Conservation (phyloP, 202 grass and related monocot species). For the Cymbopogon flexuosus region DNA sequence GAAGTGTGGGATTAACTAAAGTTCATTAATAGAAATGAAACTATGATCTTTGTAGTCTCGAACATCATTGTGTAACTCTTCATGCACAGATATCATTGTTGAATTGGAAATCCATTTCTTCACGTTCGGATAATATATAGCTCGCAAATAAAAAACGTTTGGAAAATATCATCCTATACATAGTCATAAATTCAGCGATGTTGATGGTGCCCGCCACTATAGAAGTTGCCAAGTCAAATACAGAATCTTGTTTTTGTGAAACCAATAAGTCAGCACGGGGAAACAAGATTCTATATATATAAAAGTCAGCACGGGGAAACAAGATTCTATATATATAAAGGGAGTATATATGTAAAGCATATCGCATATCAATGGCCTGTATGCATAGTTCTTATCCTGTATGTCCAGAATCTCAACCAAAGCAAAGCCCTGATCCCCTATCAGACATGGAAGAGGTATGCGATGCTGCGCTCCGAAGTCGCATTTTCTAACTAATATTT, state of each 20-base stretch:
- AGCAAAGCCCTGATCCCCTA: slow-evolving; percentile 26
- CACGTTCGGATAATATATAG: slow-evolving; percentile 6
- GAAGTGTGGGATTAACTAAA: background rate
- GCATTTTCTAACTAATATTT: slow-evolving; percentile 18
- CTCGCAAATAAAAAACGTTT: background rate
- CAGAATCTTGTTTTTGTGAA: slow-evolving; percentile 18
- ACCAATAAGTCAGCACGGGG: slow-evolving; percentile 14
- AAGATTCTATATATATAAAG: background rate
- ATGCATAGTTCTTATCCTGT: slow-evolving; percentile 30
- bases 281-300: background rate
- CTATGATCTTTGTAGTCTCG: background rate
- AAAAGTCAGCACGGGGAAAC: too few species aligned
- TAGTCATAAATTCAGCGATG: background rate
- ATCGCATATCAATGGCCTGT: background rate
- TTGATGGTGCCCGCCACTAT: background rate
- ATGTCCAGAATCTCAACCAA: slow-evolving; percentile 35
- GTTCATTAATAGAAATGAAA: background rate
- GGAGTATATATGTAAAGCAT: background rate
- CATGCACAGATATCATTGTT: background rate
- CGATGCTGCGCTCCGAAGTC: slow-evolving; percentile 44
- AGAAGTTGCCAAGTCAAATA: background rate
- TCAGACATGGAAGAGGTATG: slow-evolving; percentile 26
- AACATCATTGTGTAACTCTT: background rate
- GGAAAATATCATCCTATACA: background rate
- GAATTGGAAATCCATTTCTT: background rate